phyloP scores from a whole-genome alignment of 805 yeast species.

The Kluyveromyces siamensis region DNA sequence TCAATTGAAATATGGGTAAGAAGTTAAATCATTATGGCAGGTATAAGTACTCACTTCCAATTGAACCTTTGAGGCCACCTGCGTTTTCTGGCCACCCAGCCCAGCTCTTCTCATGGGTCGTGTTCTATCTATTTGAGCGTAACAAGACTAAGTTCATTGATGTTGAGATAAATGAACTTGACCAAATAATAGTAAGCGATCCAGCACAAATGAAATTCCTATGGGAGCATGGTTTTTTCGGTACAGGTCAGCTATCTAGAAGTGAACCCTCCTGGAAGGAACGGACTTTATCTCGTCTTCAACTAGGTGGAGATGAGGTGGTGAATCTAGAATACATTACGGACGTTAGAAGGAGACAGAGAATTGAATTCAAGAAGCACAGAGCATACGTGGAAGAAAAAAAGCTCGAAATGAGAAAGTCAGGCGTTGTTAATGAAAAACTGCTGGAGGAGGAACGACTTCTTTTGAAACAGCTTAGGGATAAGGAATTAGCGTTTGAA shows the following conservation, averaged over 20 bases:
- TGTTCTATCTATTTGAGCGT: not conserved
- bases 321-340: slow-evolving; percentile 67
- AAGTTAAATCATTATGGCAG: slow-evolving; percentile 12
- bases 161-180: slow-evolving; percentile 1
- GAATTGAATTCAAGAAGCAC: slow-evolving; percentile 61
- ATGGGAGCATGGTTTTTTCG: slow-evolving; percentile 88
- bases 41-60: slow-evolving; percentile 51
- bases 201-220: slow-evolving; percentile 42
- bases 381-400: slow-evolving; percentile 51
- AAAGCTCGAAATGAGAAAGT: slow-evolving; percentile 33
- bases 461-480: slow-evolving; percentile 24
- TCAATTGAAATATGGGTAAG: not conserved
- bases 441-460: slow-evolving; percentile 27
- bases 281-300: slow-evolving; percentile 51
- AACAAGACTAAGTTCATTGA: slow-evolving; percentile 11
- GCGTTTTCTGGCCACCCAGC: slow-evolving; percentile 58
- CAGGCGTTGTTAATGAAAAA: slow-evolving; percentile 28
- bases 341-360: slow-evolving; percentile 55
- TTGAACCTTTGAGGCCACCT: slow-evolving; percentile 42
- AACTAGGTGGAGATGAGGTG: slow-evolving; percentile 28
- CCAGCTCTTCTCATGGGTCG: slow-evolving; percentile 45
- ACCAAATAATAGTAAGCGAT: slow-evolving; percentile 12
- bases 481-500: slow-evolving; percentile 17
- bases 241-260: slow-evolving; percentile 82
- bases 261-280: slow-evolving; percentile 87